phyloP scores from a whole-genome alignment of 2,329 filamentous ascomycete species.

The Sclerotinia borealis region DNA sequence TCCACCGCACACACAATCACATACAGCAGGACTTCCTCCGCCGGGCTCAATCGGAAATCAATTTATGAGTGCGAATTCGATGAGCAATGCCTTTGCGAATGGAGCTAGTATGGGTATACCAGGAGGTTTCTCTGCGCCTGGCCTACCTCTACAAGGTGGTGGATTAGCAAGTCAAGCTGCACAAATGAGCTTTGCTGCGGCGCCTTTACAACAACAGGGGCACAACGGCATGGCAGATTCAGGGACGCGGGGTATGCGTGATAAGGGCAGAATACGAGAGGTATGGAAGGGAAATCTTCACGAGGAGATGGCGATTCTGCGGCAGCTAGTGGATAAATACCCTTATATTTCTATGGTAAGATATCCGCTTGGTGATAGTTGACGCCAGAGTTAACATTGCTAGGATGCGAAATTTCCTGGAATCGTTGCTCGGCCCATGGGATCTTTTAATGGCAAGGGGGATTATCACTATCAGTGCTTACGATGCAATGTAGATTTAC shows the following conservation, averaged over 20 bases:
- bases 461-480: constrained; percentile 99
- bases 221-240: constrained; percentile 47
- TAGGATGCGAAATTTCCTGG: constrained; percentile 99
- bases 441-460: constrained; percentile 86
- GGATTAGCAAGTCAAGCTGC: constrained; percentile 83
- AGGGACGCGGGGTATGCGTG: constrained; percentile 49
- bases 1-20: constrained; percentile 40
- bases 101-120: constrained; percentile 49
- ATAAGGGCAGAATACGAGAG: constrained; percentile 80
- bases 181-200: constrained; percentile 78
- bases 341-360: constrained; percentile 95
- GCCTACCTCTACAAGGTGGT: constrained; percentile 42
- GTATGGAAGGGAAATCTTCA: constrained; percentile 92
- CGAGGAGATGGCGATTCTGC: constrained; percentile 81
- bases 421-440: constrained; percentile 91
- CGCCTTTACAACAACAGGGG: constrained; percentile 54
- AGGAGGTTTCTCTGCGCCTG: constrained; percentile 51
- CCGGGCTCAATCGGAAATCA: constrained; percentile 62
- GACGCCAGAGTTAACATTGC: constrained; percentile 22
- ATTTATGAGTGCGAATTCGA: constrained; percentile 37
- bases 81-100: constrained; percentile 37
- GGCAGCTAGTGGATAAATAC: constrained; percentile 81
- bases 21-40: constrained; percentile 44
- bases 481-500: constrained; percentile 91
- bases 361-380: constrained; percentile 13